Percentiles rank a stretch among this genome's conserved stretches.
These are phyloP conservation scores for Termitomyces bulborhizus DNA, from an alignment of 768 basidiomycete species.

Conservation along the genomic window DNA sequence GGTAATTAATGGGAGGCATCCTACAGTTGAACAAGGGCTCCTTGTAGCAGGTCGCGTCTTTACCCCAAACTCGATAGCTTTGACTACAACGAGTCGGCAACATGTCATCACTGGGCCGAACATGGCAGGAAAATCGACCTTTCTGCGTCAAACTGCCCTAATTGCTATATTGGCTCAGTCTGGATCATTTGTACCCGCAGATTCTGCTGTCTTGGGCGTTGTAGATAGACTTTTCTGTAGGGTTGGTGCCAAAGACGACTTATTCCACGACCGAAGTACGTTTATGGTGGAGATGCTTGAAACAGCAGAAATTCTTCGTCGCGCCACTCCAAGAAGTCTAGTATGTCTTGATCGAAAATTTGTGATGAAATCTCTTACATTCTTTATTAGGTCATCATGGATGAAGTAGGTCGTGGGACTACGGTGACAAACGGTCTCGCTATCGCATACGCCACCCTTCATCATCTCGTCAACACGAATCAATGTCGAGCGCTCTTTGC, in stretches of 20 bases:
- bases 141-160: conserved; percentile 86
- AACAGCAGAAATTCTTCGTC: conserved; percentile 82
- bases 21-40: conserved; percentile 87
- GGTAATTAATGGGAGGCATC: conserved; percentile 82
- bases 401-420: conserved; percentile 97
- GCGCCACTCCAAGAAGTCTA: conserved; percentile 78
- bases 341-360: conserved; percentile 35
- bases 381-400: conserved; percentile 84
- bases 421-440: conserved; percentile 89
- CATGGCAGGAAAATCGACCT: conserved; percentile 93
- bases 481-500: conserved; percentile 87
- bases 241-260: conserved; percentile 90
- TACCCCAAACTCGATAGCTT: conserved; percentile 72
- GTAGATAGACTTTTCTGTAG: conserved; percentile 93
- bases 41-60: conserved; percentile 69
- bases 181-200: conserved; percentile 92
- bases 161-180: conserved; percentile 87
- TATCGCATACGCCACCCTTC: conserved; percentile 86
- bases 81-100: conserved; percentile 55
- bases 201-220: conserved; percentile 71
- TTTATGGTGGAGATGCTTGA: conserved; percentile 99
- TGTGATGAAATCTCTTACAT: not conserved
- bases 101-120: conserved; percentile 93
- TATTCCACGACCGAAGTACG: conserved; percentile 89
- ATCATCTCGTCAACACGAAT: conserved; percentile 70